phyloP scores from a whole-genome alignment of 768 basidiomycete genomes.

The Pholiota molesta region DNA sequence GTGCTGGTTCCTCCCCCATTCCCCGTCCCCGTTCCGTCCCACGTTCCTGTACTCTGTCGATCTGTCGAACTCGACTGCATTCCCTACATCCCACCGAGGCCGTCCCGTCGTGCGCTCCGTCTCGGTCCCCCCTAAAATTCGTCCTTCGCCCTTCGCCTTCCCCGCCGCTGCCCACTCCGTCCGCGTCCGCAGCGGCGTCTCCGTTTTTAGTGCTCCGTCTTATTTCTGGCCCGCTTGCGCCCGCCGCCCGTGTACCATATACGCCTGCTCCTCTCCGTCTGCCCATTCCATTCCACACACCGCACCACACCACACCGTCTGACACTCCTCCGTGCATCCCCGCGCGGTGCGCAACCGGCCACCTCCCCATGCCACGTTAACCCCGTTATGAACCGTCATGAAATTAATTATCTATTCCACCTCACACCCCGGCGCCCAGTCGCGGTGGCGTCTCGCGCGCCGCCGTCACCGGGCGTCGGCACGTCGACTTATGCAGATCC shows the following conservation, averaged over 20 bases:
- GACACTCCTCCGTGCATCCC: background rate
- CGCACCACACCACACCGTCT: background rate
- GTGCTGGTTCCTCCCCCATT: background rate
- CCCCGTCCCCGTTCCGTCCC: background rate
- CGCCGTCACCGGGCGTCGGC: background rate
- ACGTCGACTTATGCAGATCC: background rate
- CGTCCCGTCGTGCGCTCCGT: background rate
- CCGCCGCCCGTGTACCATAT: background rate
- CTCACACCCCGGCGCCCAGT: background rate
- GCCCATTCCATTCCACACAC: background rate
- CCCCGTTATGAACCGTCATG: background rate
- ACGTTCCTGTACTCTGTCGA: background rate
- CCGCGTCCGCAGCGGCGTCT: background rate
- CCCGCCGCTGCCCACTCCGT: background rate
- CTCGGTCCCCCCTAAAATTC: slow-evolving; percentile 1
- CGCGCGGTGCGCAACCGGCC: background rate
- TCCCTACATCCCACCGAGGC: background rate
- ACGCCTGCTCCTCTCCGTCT: background rate
- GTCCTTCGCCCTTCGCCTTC: slow-evolving; percentile 1
- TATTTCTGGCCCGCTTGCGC: background rate
- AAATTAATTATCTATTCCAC: background rate
- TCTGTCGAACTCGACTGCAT: background rate
- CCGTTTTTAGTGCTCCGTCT: background rate
- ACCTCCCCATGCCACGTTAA: background rate
- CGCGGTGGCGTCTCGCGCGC: too few relatives aligned